These are phyloP conservation scores for Boletus nobilissimus DNA, from an alignment of 1,284 basidiomycete genomes.

Conservation along the genomic window DNA sequence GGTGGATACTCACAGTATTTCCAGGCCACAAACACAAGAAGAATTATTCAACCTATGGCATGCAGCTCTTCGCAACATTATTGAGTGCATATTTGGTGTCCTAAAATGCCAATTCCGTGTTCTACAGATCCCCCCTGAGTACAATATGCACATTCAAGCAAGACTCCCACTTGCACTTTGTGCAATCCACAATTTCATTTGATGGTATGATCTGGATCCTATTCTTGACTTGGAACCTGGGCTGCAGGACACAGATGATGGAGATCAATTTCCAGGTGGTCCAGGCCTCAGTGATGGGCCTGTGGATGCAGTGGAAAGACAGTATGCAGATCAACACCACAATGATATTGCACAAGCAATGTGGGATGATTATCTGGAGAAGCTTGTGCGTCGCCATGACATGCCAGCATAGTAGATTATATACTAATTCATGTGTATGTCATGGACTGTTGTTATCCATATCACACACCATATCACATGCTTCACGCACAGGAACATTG, in stretches of 20 bases:
- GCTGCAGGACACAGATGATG: neutral
- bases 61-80: constrained; percentile 50
- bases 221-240: neutral
- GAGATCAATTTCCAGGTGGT: neutral
- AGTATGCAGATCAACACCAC: neutral
- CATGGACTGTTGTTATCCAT: too few relatives aligned
- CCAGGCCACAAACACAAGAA: neutral
- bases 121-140: constrained; percentile 41
- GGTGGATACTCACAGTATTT: neutral
- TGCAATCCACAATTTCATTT: neutral
- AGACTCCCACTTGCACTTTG: neutral
- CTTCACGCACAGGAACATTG: too few relatives aligned
- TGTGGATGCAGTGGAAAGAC: neutral
- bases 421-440: too few relatives aligned
- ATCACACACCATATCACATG: too few relatives aligned
- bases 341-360: neutral
- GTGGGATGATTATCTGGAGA: neutral
- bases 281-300: neutral
- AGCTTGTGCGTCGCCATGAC: too few relatives aligned
- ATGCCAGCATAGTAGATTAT: too few relatives aligned
- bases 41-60: constrained; percentile 57
- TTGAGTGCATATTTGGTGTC: constrained; percentile 57
- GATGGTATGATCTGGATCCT: neutral
- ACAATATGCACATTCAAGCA: constrained; percentile 17
- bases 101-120: constrained; percentile 50